These are phyloP conservation scores for Botrytis galanthina DNA, from an alignment of 2,329 filamentous ascomycete species.

Conservation along the genomic window DNA sequence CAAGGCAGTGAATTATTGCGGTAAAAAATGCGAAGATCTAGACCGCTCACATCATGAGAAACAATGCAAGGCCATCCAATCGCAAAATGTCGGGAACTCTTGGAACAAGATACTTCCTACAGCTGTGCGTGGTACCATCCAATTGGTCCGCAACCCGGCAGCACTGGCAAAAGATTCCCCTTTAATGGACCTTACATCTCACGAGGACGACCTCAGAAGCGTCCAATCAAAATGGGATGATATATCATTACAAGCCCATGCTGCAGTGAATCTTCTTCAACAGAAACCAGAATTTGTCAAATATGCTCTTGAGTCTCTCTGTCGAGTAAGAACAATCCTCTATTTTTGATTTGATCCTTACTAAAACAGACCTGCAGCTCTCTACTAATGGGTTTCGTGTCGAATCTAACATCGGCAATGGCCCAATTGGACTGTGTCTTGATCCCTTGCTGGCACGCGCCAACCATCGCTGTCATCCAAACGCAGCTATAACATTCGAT, in stretches of 20 bases:
- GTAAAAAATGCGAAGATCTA: conserved; percentile 49
- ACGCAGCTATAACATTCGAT: conserved; percentile 56
- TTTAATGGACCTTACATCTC: conserved; percentile 46
- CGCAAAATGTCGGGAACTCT: not conserved
- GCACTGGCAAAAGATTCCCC: conserved; percentile 23
- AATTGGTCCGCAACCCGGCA: conserved; percentile 42
- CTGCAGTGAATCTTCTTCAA: conserved; percentile 45
- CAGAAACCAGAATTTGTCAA: conserved; percentile 33
- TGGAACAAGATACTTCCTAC: conserved; percentile 43
- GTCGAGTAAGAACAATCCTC: conserved; percentile 47
- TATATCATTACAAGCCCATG: conserved; percentile 49
- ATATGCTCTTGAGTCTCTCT: conserved; percentile 49
- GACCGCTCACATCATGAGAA: not conserved
- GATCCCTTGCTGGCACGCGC: conserved; percentile 51
- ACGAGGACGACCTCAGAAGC: conserved; percentile 45
- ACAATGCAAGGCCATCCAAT: not conserved
- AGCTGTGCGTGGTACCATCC: conserved; percentile 53
- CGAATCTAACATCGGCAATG: conserved; percentile 50
- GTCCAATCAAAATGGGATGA: conserved; percentile 42
- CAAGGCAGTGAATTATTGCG: conserved; percentile 54
- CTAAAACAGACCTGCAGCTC: conserved; percentile 43
- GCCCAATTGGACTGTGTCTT: conserved; percentile 54
- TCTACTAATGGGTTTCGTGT: conserved; percentile 62
- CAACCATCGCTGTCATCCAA: conserved; percentile 63
- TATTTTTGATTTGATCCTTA: not conserved